Evolutionary conservation across 176 grass and related monocot genomes (phyloP).

Genomic region (Eleusine indica): DNA sequence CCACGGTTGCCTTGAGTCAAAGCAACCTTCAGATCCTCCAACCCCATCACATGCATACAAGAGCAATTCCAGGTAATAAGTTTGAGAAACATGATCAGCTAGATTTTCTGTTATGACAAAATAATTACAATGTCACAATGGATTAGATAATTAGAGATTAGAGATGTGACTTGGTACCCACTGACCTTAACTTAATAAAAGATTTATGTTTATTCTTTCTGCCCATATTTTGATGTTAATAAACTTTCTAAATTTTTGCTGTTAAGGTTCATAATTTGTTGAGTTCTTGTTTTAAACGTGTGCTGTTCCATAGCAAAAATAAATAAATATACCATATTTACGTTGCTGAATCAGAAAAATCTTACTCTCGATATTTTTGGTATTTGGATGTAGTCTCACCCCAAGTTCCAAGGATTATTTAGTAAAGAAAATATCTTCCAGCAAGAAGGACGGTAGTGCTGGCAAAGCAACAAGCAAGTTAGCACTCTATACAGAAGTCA

Average conservation of each 20-base stretch:
- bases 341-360: constrained; percentile 30
- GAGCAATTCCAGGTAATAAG: constrained; percentile 46
- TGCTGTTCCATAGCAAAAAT: neutral
- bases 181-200: neutral
- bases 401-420: constrained; percentile 49
- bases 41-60: constrained; percentile 40
- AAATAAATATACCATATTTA: neutral
- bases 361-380: constrained; percentile 31
- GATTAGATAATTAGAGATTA: constrained; percentile 24
- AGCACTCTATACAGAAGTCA: constrained; percentile 37
- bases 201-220: neutral
- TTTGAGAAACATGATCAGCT: constrained; percentile 26
- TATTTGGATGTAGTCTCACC: constrained; percentile 30
- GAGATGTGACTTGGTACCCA: constrained; percentile 9
- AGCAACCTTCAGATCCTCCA: constrained; percentile 49
- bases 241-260: constrained; percentile 1
- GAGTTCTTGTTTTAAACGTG: constrained; percentile 16
- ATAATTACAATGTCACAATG: neutral
- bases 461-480: constrained; percentile 88
- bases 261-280: constrained; percentile 12
- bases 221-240: constrained; percentile 3
- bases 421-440: constrained; percentile 47
- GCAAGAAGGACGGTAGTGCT: constrained; percentile 56
- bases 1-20: constrained; percentile 44
- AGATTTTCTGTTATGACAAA: constrained; percentile 20